Conservation (phyloP, 106 monocot genomes). For the Acorus calamus region DNA sequence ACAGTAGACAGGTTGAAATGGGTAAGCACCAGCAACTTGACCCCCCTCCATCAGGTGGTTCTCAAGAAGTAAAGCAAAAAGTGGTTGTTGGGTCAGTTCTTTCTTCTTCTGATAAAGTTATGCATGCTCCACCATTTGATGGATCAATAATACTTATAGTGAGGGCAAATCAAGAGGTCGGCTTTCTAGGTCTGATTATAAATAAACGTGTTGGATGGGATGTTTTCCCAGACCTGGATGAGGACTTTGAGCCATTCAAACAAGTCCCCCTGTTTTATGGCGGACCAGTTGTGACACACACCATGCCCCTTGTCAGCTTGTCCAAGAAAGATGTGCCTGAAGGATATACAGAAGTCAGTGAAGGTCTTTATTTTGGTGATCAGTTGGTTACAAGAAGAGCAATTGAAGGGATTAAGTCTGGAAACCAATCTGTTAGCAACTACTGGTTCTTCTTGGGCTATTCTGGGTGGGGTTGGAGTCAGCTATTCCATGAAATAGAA, state of each 20-base stretch:
- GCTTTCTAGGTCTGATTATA: conserved; percentile 70
- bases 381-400: conserved; percentile 30
- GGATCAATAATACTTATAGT: conserved; percentile 67
- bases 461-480: conserved; percentile 63
- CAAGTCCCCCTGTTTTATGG: conserved; percentile 58
- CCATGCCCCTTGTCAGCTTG: conserved; percentile 70
- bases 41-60: conserved; percentile 3
- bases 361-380: conserved; percentile 58
- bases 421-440: conserved; percentile 26
- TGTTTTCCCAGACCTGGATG: conserved; percentile 30
- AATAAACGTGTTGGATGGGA: conserved; percentile 76
- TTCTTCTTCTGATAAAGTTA: conserved; percentile 56
- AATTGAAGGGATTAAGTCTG: conserved; percentile 39
- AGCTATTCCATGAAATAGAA: conserved; percentile 67
- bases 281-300: conserved; percentile 45
- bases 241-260: conserved; percentile 32
- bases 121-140: conserved; percentile 42
- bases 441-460: conserved; percentile 79
- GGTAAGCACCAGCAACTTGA: conserved; percentile 2
- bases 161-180: conserved; percentile 22
- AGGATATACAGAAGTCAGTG: conserved; percentile 35
- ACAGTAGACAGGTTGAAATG: background rate
- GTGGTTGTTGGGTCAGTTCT: conserved; percentile 57
- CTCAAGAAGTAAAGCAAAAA: conserved; percentile 3
- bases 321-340: conserved; percentile 18